Evolutionary conservation across 2,329 filamentous ascomycete genomes (phyloP).

Genomic region (Trichoderma sp.): DNA sequence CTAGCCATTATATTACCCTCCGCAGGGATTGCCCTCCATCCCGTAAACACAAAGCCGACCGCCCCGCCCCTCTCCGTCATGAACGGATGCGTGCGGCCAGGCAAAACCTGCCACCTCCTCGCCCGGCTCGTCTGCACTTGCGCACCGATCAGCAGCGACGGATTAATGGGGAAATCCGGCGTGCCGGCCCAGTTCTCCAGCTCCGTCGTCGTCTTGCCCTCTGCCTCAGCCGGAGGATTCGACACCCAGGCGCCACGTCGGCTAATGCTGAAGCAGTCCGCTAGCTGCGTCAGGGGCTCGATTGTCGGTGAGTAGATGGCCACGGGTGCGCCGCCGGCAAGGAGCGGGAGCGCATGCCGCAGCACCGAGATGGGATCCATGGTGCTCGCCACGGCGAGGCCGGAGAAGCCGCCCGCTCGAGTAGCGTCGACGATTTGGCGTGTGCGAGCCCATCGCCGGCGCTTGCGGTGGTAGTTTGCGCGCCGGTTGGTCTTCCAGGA

Average conservation of each 20-base stretch:
- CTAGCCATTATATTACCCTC: constrained; percentile 78
- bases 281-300: constrained; percentile 73
- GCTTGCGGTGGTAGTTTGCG: constrained; percentile 85
- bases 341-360: constrained; percentile 71
- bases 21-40: constrained; percentile 74
- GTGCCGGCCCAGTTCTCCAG: constrained; percentile 58
- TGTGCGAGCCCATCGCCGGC: constrained; percentile 73
- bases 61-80: constrained; percentile 88
- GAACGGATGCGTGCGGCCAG: constrained; percentile 85
- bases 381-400: constrained; percentile 74
- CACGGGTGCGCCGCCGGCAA: constrained; percentile 79
- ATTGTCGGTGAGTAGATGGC: constrained; percentile 81
- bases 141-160: constrained; percentile 75
- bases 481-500: constrained; percentile 78
- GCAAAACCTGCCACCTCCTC: constrained; percentile 84
- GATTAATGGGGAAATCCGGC: constrained; percentile 83
- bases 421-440: constrained; percentile 72
- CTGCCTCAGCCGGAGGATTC: constrained; percentile 47
- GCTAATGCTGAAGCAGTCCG: constrained; percentile 80
- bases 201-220: constrained; percentile 46
- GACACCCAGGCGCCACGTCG: constrained; percentile 73
- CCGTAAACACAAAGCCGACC: constrained; percentile 89
- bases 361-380: constrained; percentile 81
- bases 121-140: constrained; percentile 78
- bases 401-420: constrained; percentile 74